Evolutionary conservation across 352 stramenopile genomes (phyloP), one percentile per base, ranked within the genome.

Genomic region (Phytophthora ohioensis): DNA sequence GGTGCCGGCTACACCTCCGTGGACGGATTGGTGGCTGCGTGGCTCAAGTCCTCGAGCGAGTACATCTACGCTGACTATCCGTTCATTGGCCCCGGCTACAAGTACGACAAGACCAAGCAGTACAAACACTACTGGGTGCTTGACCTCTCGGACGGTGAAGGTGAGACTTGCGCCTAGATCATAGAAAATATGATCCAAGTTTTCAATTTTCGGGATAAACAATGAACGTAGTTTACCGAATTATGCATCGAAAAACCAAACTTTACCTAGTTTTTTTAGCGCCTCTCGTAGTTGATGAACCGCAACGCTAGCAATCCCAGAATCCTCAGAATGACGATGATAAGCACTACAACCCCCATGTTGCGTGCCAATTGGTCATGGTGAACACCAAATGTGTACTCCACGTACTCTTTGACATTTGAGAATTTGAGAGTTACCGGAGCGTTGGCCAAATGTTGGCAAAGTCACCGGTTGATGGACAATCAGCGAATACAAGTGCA

Each of bases 231-330:
- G 31, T 62, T 57, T 39, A 27, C 21, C 21, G 21, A 27, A 27
- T 27, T 27, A 27, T 27, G 21, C 21, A 27, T 27, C 21, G 21
- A 27, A 12, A 57, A n/a, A 45, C 34, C 32, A 51, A 42, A 17
- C 39, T 52, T 6, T 32, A 7, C 17, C 10, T 53, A n/a, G 2
- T 31, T 56, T 32, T 21, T 8, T 46, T 84, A 85, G 39, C 71
- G 61, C 57, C 76, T 79, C 55, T 86, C 78, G 66, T 86, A 79
- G 64, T 83, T 85, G 47, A 84, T 43, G 47, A 83, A 86, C 21
- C 79, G 78, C 71, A 88, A 71, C 46, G 73, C 76, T 13, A 89
- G 35, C 10, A 89, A 66, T 1, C 57, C 79, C 11, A 89, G 60
- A n/a, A 87, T 12, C 17, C 77, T 72, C 43, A 85, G 60, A 21